These are phyloP conservation scores for Endocladia muricata DNA, from an alignment of 31 red algal genomes.

Conservation along the genomic window DNA sequence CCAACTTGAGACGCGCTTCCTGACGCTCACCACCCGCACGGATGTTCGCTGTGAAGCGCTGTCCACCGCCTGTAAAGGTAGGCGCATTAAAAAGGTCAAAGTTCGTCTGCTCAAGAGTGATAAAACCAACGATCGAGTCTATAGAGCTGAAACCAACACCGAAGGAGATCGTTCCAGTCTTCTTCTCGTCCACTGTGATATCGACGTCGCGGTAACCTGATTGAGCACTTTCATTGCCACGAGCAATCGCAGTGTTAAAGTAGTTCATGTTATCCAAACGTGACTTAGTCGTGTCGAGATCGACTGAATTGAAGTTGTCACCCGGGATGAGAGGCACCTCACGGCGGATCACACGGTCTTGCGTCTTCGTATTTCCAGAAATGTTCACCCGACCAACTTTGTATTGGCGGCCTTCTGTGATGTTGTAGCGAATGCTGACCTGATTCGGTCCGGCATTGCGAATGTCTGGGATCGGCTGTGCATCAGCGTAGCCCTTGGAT, in stretches of 20 bases:
- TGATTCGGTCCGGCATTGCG: neutral
- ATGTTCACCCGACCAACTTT: slow-evolving; percentile 6
- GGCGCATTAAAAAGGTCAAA: slow-evolving; percentile 6
- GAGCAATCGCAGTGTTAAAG: neutral
- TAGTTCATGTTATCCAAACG: slow-evolving; percentile 12
- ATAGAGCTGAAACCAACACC: slow-evolving; percentile 26
- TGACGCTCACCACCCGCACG: slow-evolving; percentile 6
- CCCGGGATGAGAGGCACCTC: slow-evolving; percentile 13
- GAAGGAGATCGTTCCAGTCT: slow-evolving; percentile 7
- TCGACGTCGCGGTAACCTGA: slow-evolving; percentile 14
- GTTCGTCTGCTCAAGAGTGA: slow-evolving; percentile 16
- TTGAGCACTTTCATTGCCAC: neutral
- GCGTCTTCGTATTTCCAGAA: slow-evolving; percentile 4
- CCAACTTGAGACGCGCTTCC: neutral
- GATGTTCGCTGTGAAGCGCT: neutral
- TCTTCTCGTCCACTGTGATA: slow-evolving; percentile 3
- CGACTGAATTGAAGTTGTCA: slow-evolving; percentile 20
- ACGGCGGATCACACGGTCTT: slow-evolving; percentile 17
- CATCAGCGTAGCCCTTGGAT: slow-evolving; percentile 25
- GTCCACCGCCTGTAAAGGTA: slow-evolving; percentile 22
- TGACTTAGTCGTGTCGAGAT: slow-evolving; percentile 5
- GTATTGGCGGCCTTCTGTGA: neutral
- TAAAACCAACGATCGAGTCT: slow-evolving; percentile 5
- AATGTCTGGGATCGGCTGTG: neutral
- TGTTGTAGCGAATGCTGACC: neutral